phyloP scores from a whole-genome alignment of 176 grass and related monocot species.

The Guadua angustifolia region DNA sequence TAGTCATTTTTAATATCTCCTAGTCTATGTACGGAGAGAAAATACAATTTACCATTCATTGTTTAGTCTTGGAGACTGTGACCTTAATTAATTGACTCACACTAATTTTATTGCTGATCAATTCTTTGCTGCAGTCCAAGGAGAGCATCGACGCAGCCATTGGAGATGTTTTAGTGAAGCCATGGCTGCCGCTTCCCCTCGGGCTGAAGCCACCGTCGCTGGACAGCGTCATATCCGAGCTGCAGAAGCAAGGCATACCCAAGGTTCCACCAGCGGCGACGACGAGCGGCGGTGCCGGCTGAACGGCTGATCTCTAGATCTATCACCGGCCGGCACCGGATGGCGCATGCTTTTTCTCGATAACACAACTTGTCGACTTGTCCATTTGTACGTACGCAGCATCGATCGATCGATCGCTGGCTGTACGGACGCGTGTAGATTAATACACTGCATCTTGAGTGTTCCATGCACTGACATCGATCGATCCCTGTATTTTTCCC shows the following conservation, averaged over 20 bases:
- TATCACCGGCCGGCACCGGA: not conserved
- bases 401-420: not conserved
- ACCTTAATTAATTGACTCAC: not conserved
- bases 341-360: not conserved
- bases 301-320: not conserved
- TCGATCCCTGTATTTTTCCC: constrained; percentile 24
- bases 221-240: constrained; percentile 80
- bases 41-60: too few species aligned
- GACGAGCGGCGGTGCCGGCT: constrained; percentile 1
- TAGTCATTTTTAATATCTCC: too few species aligned
- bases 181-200: constrained; percentile 92
- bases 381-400: constrained; percentile 31
- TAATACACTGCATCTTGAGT: not conserved
- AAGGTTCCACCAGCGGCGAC: constrained; percentile 55
- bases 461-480: not conserved
- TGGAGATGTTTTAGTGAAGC: constrained; percentile 93
- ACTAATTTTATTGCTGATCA: not conserved
- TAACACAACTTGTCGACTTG: constrained; percentile 55
- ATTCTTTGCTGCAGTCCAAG: constrained; percentile 56
- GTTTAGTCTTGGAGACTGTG: not conserved
- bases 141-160: constrained; percentile 92
- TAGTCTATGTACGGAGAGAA: too few species aligned
- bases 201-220: constrained; percentile 81
- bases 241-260: constrained; percentile 78
- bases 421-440: not conserved